These are phyloP conservation scores for Camellia lanceoleosa DNA, from an alignment of 148 eudicot genomes.

Conservation along the genomic window DNA sequence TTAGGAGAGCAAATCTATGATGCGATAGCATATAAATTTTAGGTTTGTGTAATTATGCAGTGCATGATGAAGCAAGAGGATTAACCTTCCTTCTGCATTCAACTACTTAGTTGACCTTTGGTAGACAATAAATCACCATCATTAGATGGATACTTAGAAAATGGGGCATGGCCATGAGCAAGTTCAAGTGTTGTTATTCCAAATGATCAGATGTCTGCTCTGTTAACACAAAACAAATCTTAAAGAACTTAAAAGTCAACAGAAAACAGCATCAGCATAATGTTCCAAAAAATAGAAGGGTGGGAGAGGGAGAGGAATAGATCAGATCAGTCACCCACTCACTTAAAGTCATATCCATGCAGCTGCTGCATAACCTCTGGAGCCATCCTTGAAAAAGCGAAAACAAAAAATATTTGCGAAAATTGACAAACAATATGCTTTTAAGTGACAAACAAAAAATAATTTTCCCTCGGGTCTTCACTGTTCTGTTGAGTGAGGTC, in stretches of 20 bases:
- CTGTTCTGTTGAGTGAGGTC: too few relatives aligned
- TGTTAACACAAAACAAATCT: slow-evolving; percentile 33
- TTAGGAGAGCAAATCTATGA: slow-evolving; percentile 2
- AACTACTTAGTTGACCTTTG: slow-evolving; percentile 83
- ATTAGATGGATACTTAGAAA: slow-evolving; percentile 65
- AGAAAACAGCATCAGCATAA: neutral
- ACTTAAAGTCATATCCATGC: slow-evolving; percentile 95
- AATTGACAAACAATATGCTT: neutral
- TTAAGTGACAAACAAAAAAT: too few relatives aligned
- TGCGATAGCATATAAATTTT: neutral
- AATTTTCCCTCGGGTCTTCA: too few relatives aligned
- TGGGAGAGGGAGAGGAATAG: neutral
- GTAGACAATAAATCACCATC: slow-evolving; percentile 42
- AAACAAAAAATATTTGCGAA: slow-evolving; percentile 9
- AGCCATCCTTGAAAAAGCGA: slow-evolving; percentile 70
- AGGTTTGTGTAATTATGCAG: neutral
- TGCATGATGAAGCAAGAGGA: slow-evolving; percentile 2
- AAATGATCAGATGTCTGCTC: slow-evolving; percentile 97
- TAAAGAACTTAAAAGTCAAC: neutral
- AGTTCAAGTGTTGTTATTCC: slow-evolving; percentile 98
- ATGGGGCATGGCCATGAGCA: slow-evolving; percentile 99
- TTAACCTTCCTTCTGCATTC: slow-evolving; percentile 95
- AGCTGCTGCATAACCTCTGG: slow-evolving; percentile 95
- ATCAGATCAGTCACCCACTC: slow-evolving; percentile 30
- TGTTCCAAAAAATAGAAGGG: neutral